Conservation (phyloP, 1,139 yeast species). For the Arxiozyma bovina region DNA sequence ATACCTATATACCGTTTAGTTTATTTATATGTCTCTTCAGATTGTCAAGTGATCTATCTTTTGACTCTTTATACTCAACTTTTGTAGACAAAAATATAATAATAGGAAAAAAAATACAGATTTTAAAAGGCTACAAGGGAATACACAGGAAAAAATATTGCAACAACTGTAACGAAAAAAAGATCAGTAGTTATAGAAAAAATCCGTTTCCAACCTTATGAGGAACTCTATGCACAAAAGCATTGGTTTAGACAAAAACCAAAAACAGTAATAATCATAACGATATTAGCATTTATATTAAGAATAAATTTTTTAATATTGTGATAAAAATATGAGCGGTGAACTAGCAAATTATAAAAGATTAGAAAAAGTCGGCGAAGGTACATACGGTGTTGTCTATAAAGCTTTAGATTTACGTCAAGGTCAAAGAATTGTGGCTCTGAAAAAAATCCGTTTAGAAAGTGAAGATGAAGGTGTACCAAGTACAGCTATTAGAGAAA, state of each 20-base stretch:
- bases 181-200: not conserved
- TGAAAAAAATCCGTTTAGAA: slow-evolving; percentile 88
- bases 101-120: not conserved
- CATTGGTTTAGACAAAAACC: not conserved
- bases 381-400: slow-evolving; percentile 96
- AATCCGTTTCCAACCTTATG: not conserved
- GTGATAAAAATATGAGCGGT: slow-evolving; percentile 43
- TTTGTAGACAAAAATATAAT: not conserved
- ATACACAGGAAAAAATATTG: not conserved
- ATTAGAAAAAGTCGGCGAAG: slow-evolving; percentile 95
- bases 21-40: not conserved
- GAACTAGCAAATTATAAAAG: slow-evolving; percentile 87
- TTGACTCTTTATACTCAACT: not conserved
- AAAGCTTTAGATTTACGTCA: slow-evolving; percentile 87
- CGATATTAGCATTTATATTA: not conserved
- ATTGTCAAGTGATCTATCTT: too few relatives aligned
- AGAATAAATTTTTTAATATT: not conserved
- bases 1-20: not conserved
- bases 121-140: not conserved
- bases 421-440: slow-evolving; percentile 85
- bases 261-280: not conserved
- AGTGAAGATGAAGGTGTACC: slow-evolving; percentile 99
- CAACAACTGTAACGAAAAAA: too few relatives aligned
- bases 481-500: slow-evolving; percentile 94
- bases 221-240: not conserved